Percentiles rank a stretch among this genome's conserved stretches.
Conservation (phyloP, 179 eudicot species). For the Beta corolliflora region DNA sequence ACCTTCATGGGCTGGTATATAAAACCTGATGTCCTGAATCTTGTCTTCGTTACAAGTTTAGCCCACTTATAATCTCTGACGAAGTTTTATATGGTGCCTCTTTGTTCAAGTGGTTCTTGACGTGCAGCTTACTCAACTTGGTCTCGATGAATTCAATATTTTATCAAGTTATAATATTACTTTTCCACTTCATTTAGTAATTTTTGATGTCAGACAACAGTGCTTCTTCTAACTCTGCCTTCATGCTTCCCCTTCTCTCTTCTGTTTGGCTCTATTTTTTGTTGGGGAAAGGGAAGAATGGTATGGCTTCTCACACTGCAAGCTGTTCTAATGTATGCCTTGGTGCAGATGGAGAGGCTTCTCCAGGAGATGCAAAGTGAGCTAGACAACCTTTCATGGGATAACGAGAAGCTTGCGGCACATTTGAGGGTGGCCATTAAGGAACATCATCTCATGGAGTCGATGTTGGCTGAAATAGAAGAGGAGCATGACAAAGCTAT, state of each 20-base stretch:
- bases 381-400: conserved; percentile 57
- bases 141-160: no score
- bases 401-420: conserved; percentile 53
- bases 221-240: no score
- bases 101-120: no score
- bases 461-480: conserved; percentile 70
- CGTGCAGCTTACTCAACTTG: no score
- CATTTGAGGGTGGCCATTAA: conserved; percentile 44
- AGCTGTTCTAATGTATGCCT: not conserved
- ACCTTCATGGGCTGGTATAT: no score
- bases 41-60: no score
- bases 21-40: no score
- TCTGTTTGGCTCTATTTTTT: not conserved
- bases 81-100: no score
- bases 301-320: not conserved
- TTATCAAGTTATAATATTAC: no score
- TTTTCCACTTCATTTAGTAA: no score
- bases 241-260: not conserved
- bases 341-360: conserved; percentile 62
- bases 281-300: not conserved
- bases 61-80: no score
- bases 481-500: conserved; percentile 80
- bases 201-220: no score
- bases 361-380: conserved; percentile 59
- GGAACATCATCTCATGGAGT: conserved; percentile 57